Evolutionary conservation across 768 basidiomycete genomes (phyloP), one percentile per base, ranked within the genome.

Genomic region (Suillus tomentosus): DNA sequence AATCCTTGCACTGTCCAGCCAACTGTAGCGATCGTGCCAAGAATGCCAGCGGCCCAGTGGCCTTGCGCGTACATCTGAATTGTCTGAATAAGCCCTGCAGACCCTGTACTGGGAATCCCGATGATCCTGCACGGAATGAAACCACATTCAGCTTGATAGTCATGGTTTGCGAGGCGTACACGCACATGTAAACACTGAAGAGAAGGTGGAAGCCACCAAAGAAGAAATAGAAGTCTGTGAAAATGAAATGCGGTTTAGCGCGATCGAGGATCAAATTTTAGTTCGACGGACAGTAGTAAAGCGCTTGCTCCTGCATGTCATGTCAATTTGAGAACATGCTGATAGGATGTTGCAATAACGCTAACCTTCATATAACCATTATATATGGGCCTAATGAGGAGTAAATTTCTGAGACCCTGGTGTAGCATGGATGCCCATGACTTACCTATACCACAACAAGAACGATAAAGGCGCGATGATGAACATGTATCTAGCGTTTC

Each of bases 331-430:
- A 63, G 60, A 70, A 69, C 67, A 69, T 73, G 68, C 74, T 72
- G 67, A 62, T 65, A 24, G 65, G 42, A 67, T 54, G 70, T 45
- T 45, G 48, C 51, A 34, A 48, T 50, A 43, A 60, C 42, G 63
- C 81, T 73, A 71, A 90, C 96, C 85, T 97, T 96, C 89, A 95
- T 94, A 81, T 94, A 96, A 61, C 93, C 96, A 70, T 97, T 96
- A 81, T 99, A 99, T 73, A 96, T 92, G 17, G 96, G 96, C 71
- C 94, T 94, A 66, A 37, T 40, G 59, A 62, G 36, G 64, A 62
- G 60, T 62, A 43, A 60, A 42, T 62, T 65, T 66, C 17, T 50
- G 62, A 60, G 8, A 64, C 31, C 50, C 62, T 60, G 9, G 4
- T 62, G 60, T 59, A 59, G 55, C 54, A 42, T 61, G 48, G 31